Base-by-base conservation (phyloP, 805 yeast genomes). In the Tetrapisispora nanseiensis region DNA sequence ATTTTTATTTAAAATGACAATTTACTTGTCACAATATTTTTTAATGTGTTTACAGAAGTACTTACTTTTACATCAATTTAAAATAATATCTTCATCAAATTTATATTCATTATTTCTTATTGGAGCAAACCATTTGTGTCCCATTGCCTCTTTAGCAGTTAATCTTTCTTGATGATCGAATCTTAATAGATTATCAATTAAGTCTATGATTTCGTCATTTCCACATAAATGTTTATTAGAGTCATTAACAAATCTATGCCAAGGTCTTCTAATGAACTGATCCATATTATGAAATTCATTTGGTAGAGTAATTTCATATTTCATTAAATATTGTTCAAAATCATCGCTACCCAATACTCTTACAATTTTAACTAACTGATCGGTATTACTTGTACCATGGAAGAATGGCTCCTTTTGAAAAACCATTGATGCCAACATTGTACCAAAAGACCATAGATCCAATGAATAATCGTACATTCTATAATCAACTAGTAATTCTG, bases 401-500 rank as follows among this genome's bases (percentile, higher is more conserved):
- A 89, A 89, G 51, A 89, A 84, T 6, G 96, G 96, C 54, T 89
- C 97, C 61, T 80, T 83, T 58, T 82, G 80, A 69, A 89, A 89
- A 22, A 87, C 76, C 59, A 89, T 83, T 6, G 96, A 83, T 5
- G 95, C 96, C 46, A 87, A 65, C 76, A 86, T 86, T 32, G 95
- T 89, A 33, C 97, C 97, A 43, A 85, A 82, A 1, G 95, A 85
- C 97, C 97, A 89, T 55, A 89, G 62, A 62, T 89, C 97, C 42
- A 89, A 70, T 8, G 95, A 84, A 62, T 89, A 89, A 63, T 89
- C 96, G 61, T 89, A 89, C 66, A 79, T 82, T 58, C 83, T 83
- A 57, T 82, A 79, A 61, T 87, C 89, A 20, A 87, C 86, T 46
- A 89, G 69, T 44, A 89, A 66, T 59, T 89, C 97, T 3, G 97